Conservation (phyloP, 2,329 filamentous ascomycete species). For the Talaromyces amestolkiae region DNA sequence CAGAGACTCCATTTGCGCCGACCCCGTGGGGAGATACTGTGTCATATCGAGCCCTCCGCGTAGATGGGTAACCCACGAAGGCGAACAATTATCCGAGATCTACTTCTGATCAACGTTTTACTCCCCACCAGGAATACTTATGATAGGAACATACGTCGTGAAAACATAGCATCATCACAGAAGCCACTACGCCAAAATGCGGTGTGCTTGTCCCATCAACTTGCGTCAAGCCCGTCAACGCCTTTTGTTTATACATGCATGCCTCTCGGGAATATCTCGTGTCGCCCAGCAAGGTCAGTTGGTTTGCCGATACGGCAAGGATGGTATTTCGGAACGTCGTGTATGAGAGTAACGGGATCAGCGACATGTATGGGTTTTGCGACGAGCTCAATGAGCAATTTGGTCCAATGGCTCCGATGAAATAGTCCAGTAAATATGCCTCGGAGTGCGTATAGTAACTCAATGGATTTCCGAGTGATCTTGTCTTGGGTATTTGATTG, state of each 20-base stretch:
- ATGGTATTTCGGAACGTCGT: constrained; percentile 28
- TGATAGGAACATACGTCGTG: constrained; percentile 26
- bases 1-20: constrained; percentile 22
- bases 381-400: constrained; percentile 31
- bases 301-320: constrained; percentile 31
- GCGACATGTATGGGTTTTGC: constrained; percentile 32
- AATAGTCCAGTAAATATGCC: constrained; percentile 29
- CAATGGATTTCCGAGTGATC: constrained; percentile 10
- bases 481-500: not conserved
- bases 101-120: constrained; percentile 14
- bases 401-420: constrained; percentile 30
- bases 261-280: constrained; percentile 26
- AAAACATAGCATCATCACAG: constrained; percentile 36
- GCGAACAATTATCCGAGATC: constrained; percentile 33
- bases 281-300: constrained; percentile 29
- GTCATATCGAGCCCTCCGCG: constrained; percentile 30
- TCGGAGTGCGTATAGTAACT: constrained; percentile 13
- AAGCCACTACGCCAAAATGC: constrained; percentile 28
- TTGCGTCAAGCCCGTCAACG: constrained; percentile 27
- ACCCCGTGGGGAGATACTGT: constrained; percentile 17
- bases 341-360: constrained; percentile 22
- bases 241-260: constrained; percentile 27
- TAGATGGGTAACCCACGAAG: constrained; percentile 34
- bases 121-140: not conserved
- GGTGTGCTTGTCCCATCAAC: constrained; percentile 22